Base-by-base conservation (phyloP, 2,329 filamentous ascomycete genomes). In the Neoarthrinium moseri region DNA sequence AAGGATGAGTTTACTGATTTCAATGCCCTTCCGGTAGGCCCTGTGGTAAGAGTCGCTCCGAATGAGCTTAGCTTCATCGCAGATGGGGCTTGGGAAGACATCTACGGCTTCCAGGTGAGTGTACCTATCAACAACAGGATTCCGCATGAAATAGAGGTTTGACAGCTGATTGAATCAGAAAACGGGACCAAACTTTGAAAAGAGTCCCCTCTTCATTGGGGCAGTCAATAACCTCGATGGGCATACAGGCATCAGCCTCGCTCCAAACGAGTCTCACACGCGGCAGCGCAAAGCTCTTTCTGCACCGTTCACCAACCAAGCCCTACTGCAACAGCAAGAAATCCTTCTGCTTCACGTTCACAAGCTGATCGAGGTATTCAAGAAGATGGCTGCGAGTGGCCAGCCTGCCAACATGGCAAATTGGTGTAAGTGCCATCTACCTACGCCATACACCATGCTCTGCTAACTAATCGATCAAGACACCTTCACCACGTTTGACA, bases 1-100 rank as follows among this genome's bases (percentile, higher is more conserved):
- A n/a, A n/a, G n/a, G n/a, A n/a, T n/a, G n/a, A n/a, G n/a, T n/a
- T n/a, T n/a, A n/a, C n/a, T n/a, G n/a, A n/a, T n/a, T n/a, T n/a
- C n/a, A n/a, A n/a, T n/a, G n/a, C n/a, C n/a, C n/a, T n/a, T n/a
- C n/a, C n/a, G n/a, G n/a, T n/a, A n/a, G n/a, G 59, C 49, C 52
- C 57, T 0, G 60, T 60, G 6, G 57, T 62, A 7, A 48, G 57
- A 7, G 51, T 60, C 1, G 52, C 57, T 12, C 59, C 59, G 2
- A 52, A 60, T 24, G 60, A 62, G 34, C 46, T 62, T n/a, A 58
- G 51, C 36, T 62, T 62, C 39, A 51, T 54, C 38, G 48, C 49
- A 8, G 48, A 52, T 21, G 45, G 54, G n/a, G 60, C 60, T 2
- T 56, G 58, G 40, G 55, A 62, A 15, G 57, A 60, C 13, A 62